These are phyloP conservation scores for Inonotus obliquus DNA, from an alignment of 1,284 basidiomycete species.

Conservation along the genomic window DNA sequence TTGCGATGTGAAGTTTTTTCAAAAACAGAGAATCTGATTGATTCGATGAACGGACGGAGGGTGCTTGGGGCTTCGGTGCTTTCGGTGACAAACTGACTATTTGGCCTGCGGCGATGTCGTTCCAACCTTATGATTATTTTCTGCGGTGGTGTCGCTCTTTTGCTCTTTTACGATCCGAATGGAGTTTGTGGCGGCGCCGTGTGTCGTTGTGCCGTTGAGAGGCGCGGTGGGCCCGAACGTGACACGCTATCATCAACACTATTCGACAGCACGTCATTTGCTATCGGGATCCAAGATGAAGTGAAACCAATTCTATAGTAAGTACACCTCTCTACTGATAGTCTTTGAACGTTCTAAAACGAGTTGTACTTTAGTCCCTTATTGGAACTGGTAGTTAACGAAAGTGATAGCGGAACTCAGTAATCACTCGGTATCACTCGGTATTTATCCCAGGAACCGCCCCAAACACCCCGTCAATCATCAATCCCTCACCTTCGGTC, in stretches of 20 bases:
- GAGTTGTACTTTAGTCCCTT: conserved; percentile 2
- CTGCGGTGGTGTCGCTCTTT: background rate
- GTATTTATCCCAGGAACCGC: conserved; percentile 1
- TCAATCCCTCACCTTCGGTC: background rate
- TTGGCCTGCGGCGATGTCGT: background rate
- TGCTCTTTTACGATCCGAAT: background rate
- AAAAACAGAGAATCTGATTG: background rate
- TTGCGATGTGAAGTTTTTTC: background rate
- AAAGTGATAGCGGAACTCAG: too few species aligned
- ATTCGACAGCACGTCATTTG: background rate
- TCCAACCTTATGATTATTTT: background rate
- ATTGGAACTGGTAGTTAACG: background rate
- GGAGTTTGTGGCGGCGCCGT: background rate
- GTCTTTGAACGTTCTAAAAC: conserved; percentile 6
- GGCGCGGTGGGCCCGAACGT: too few species aligned
- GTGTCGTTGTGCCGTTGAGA: background rate
- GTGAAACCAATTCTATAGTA: background rate
- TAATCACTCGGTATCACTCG: background rate
- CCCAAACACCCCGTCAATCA: too few species aligned
- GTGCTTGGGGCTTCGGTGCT: background rate
- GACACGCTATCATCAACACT: background rate
- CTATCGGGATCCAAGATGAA: background rate
- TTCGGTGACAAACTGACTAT: background rate
- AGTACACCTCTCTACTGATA: background rate
- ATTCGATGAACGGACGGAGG: background rate